Evolutionary conservation across 2,329 filamentous ascomycete species (phyloP).

Genomic region (Claviceps lovelessii): DNA sequence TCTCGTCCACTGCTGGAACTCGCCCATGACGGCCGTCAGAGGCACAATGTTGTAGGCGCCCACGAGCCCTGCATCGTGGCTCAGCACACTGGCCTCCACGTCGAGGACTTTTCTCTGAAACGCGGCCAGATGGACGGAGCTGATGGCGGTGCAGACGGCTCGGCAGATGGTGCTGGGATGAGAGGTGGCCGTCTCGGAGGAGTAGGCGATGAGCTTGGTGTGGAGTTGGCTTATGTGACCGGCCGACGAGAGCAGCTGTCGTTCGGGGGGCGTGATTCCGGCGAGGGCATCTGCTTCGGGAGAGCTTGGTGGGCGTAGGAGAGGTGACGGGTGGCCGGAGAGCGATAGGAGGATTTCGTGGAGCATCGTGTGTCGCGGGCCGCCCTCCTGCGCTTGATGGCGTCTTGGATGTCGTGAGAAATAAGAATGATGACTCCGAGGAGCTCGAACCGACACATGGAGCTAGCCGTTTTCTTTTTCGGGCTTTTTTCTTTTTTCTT

Average conservation of each 20-base stretch:
- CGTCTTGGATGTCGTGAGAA: slow-evolving; percentile 28
- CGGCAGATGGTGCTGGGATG: slow-evolving; percentile 77
- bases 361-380: slow-evolving; percentile 50
- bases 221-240: slow-evolving; percentile 69
- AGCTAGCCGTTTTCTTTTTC: neutral
- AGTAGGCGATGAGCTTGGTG: slow-evolving; percentile 52
- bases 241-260: slow-evolving; percentile 63
- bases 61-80: slow-evolving; percentile 62
- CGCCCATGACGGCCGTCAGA: slow-evolving; percentile 65
- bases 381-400: slow-evolving; percentile 21
- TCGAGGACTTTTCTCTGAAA: slow-evolving; percentile 77
- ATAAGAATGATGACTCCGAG: slow-evolving; percentile 35
- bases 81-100: slow-evolving; percentile 66
- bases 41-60: slow-evolving; percentile 91
- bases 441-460: slow-evolving; percentile 42
- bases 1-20: slow-evolving; percentile 79
- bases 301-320: slow-evolving; percentile 46
- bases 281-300: slow-evolving; percentile 31
- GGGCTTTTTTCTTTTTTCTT: too few species aligned
- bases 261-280: slow-evolving; percentile 61
- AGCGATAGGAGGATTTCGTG: slow-evolving; percentile 96
- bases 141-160: slow-evolving; percentile 68
- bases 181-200: slow-evolving; percentile 49
- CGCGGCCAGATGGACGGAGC: slow-evolving; percentile 56
- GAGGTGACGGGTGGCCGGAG: slow-evolving; percentile 80